These are phyloP conservation scores for Hypoxylon sp. DNA, from an alignment of 2,329 filamentous ascomycete species.

Conservation along the genomic window DNA sequence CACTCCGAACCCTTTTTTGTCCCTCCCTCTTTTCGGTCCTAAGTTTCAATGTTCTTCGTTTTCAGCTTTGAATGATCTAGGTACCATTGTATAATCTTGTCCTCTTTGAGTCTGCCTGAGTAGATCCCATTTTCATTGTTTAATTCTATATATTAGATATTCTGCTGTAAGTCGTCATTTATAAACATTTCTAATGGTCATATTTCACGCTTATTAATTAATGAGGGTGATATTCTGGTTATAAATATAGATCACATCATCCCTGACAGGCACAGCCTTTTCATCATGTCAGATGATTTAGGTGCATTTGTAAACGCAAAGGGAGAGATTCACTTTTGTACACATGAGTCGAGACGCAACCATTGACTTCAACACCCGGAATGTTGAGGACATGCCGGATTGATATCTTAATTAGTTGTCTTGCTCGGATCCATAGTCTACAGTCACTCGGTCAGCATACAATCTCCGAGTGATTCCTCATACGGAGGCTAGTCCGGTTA, in stretches of 20 bases:
- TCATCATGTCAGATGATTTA: not conserved
- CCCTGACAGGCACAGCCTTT: not conserved
- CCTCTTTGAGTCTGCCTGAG: too few species aligned
- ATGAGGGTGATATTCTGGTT: not conserved
- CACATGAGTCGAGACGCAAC: not conserved
- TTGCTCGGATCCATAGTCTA: slow-evolving; percentile 3
- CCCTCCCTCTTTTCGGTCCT: not conserved
- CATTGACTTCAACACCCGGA: not conserved
- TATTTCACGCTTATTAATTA: not conserved
- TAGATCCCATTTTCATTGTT: not conserved
- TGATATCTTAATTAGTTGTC: slow-evolving; percentile 10
- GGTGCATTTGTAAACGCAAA: not conserved
- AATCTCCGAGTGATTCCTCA: not conserved
- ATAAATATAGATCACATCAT: not conserved
- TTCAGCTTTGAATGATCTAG: not conserved
- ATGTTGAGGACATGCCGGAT: not conserved
- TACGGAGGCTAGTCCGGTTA: slow-evolving; percentile 1
- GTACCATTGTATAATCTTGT: too few species aligned
- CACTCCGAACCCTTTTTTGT: not conserved
- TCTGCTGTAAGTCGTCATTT: not conserved
- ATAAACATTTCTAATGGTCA: not conserved
- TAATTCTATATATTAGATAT: not conserved
- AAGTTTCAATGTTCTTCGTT: not conserved
- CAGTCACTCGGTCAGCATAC: not conserved
- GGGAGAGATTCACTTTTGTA: not conserved